phyloP scores from a whole-genome alignment of 1,139 yeast species.

The Taphrina populina region DNA sequence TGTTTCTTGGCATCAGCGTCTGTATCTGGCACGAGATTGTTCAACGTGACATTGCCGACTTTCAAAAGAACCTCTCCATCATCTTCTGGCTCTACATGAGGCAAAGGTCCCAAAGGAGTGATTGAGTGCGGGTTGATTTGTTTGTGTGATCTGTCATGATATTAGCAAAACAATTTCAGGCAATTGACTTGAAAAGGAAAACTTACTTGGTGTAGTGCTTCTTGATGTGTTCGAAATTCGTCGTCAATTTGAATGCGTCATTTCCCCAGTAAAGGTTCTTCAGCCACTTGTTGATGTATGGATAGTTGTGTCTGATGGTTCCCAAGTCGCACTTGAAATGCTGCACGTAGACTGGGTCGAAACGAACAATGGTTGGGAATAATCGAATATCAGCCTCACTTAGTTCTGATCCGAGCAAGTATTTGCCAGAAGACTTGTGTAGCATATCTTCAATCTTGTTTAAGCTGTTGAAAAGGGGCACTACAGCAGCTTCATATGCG shows the following conservation, averaged over 20 bases:
- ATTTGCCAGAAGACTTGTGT: slow-evolving; percentile 54
- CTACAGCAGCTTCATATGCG: slow-evolving; percentile 73
- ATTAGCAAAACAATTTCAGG: slow-evolving; percentile 41
- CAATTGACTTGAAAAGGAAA: not conserved
- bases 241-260: slow-evolving; percentile 72
- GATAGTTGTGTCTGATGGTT: slow-evolving; percentile 78
- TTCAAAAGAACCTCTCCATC: slow-evolving; percentile 30
- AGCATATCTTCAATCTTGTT: slow-evolving; percentile 73
- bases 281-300: slow-evolving; percentile 75
- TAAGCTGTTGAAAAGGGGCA: slow-evolving; percentile 63
- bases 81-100: slow-evolving; percentile 56
- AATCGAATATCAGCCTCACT: slow-evolving; percentile 91
- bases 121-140: slow-evolving; percentile 78
- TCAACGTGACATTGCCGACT: slow-evolving; percentile 27
- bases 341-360: slow-evolving; percentile 88
- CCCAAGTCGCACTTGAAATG: slow-evolving; percentile 90
- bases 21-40: slow-evolving; percentile 15
- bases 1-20: slow-evolving; percentile 20
- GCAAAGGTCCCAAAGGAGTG: slow-evolving; percentile 87
- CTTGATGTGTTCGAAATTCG: slow-evolving; percentile 86
- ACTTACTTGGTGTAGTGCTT: slow-evolving; percentile 64
- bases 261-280: slow-evolving; percentile 81
- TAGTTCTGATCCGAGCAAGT: slow-evolving; percentile 61
- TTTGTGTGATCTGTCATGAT: slow-evolving; percentile 57
- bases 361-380: slow-evolving; percentile 77